Evolutionary conservation across 495 filamentous ascomycete species (phyloP), one percentile per base, ranked within the genome.

Genomic region (Penicillium dipodomyicola): DNA sequence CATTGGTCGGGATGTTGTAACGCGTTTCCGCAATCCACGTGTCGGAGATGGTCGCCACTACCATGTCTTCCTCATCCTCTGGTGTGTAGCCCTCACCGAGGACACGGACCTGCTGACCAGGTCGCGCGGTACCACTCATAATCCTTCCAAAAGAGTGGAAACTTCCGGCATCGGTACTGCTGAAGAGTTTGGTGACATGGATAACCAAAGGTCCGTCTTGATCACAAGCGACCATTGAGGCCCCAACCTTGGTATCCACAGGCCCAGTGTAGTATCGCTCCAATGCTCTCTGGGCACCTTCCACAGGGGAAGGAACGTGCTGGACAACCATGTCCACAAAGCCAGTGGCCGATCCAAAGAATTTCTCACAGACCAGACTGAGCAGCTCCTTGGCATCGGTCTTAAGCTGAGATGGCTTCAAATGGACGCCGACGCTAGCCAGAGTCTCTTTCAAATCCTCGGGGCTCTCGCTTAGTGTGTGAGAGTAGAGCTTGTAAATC

Each of bases 51-150:
- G 88, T 96, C n/a, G 91, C 90, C 58, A 83, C 74, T 8, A 86
- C 88, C 93, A 97, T 97, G 65, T 98, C 94, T 75, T 98, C 94
- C 67, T 97, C 95, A 63, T 98, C 94, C 65, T 98, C 94, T 17
- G 96, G 83, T 1, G 93, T 95, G 72, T 97, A 98, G 20, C 90
- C 90, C 68, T 98, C 94, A 25, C 94, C 94, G 2, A 98, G 83
- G 25, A 98, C 94, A 12, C 94, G 87, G 15, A 97, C 89, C 59
- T 91, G 85, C 58, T 88, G 80, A 20, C 87, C 88, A 12, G 93
- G 87, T 17, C 84, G 82, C 22, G 89, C 95, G 35, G 90, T 94
- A 25, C 94, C 94, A 68, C 91, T 96, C 87, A 98, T 85, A 8
- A 98, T 90, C 52, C 92, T 82, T 14, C 94, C 94, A 63, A 97